A percentile compares a stretch with the other conserved stretches of the same genome.
These are phyloP conservation scores for Trichoderma koningiopsis DNA, from an alignment of 2,329 filamentous ascomycete genomes.

Conservation along the genomic window DNA sequence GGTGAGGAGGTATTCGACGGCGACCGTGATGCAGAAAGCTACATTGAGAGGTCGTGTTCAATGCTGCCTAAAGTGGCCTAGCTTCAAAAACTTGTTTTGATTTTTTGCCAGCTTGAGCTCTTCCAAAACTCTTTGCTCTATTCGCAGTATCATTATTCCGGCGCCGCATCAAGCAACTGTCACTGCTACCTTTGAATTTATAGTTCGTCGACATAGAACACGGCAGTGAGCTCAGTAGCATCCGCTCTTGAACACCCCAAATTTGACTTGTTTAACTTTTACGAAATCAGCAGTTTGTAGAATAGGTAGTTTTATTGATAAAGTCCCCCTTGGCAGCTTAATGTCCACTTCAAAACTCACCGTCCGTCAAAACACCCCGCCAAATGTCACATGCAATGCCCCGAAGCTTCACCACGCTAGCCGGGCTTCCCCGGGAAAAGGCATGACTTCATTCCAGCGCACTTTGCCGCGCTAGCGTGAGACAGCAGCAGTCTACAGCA, in stretches of 20 bases:
- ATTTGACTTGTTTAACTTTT: not conserved
- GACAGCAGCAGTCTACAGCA: not conserved
- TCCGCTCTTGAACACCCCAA: not conserved
- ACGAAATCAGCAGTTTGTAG: not conserved
- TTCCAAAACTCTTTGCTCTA: not conserved
- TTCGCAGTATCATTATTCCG: conserved; percentile 22
- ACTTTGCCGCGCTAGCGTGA: conserved; percentile 20
- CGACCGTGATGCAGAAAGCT: conserved; percentile 12
- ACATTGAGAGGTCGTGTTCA: conserved; percentile 2
- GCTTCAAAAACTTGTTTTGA: not conserved
- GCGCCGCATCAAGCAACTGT: not conserved
- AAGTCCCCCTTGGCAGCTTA: not conserved
- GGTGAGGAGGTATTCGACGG: conserved; percentile 6
- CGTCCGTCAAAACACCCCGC: conserved; percentile 14
- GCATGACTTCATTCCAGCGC: conserved; percentile 33
- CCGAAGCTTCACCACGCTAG: conserved; percentile 22
- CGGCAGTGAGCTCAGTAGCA: not conserved
- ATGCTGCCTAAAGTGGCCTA: conserved; percentile 6
- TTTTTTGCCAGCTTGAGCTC: not conserved
- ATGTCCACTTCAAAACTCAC: not conserved
- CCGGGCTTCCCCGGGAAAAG: not conserved
- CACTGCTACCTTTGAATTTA: not conserved
- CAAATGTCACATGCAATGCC: conserved; percentile 34
- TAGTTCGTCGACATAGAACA: too few relatives aligned
- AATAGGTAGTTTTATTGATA: not conserved